Percentiles rank a stretch among this genome's conserved stretches.
Evolutionary conservation across 768 basidiomycete species (phyloP).

Genomic region (Boletus vermiculosoides): DNA sequence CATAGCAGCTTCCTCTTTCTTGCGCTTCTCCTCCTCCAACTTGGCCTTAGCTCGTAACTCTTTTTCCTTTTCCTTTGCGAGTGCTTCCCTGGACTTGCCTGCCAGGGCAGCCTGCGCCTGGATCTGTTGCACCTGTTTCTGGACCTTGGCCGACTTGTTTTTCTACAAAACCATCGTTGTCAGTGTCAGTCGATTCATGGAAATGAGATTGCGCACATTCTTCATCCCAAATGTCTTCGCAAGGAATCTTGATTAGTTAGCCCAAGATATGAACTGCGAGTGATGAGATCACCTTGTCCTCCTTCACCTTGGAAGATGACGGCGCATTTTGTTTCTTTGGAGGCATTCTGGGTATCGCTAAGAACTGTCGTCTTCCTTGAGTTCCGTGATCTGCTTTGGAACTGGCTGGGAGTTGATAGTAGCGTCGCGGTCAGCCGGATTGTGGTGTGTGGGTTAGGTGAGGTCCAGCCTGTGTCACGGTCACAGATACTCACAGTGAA

Average conservation of each 20-base stretch:
- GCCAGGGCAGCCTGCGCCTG: conserved; percentile 70
- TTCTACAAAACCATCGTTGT: conserved; percentile 49
- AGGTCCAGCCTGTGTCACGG: not conserved
- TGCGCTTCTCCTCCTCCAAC: conserved; percentile 76
- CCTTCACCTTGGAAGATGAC: conserved; percentile 68
- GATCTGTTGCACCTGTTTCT: conserved; percentile 77
- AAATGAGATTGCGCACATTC: conserved; percentile 54
- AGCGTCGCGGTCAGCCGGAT: not conserved
- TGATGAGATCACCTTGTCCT: conserved; percentile 65
- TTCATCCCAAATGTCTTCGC: conserved; percentile 84
- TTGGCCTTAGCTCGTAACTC: conserved; percentile 72
- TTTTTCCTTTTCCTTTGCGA: conserved; percentile 88
- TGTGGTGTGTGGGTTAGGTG: not conserved
- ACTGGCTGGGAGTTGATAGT: not conserved
- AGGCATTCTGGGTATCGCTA: conserved; percentile 49
- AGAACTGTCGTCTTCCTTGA: not conserved
- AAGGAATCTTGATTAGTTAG: conserved; percentile 31
- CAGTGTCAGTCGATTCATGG: conserved; percentile 4
- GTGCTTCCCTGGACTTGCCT: conserved; percentile 75
- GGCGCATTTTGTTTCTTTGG: conserved; percentile 70
- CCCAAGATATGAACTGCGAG: conserved; percentile 11
- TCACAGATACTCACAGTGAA: not conserved
- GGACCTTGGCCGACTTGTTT: conserved; percentile 93
- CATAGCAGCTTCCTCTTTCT: conserved; percentile 81
- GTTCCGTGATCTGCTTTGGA: not conserved